phyloP scores from a whole-genome alignment of 441 rosid genomes.

The Pelargonium citronellum region DNA sequence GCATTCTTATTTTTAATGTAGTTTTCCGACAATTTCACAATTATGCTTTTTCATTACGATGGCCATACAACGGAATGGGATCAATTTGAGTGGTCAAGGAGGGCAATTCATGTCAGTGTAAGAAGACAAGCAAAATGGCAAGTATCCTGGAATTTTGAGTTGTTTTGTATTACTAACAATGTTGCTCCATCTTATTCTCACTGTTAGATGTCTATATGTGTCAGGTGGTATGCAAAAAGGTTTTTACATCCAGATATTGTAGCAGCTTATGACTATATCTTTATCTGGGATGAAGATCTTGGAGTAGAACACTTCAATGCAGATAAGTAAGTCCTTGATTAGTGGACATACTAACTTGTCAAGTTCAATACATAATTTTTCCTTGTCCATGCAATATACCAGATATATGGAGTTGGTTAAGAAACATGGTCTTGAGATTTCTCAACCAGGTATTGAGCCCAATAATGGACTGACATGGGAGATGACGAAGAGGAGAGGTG shows the following conservation, averaged over 20 bases:
- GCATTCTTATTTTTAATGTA: conserved; percentile 27
- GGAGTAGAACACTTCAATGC: conserved; percentile 62
- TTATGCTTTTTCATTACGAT: conserved; percentile 68
- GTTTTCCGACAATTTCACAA: conserved; percentile 63
- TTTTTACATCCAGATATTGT: conserved; percentile 73
- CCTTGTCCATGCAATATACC: conserved; percentile 14
- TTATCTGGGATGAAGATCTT: conserved; percentile 29
- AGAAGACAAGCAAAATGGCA: conserved; percentile 70
- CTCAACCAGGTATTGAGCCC: conserved; percentile 93
- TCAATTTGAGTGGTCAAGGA: conserved; percentile 63
- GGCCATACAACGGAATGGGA: conserved; percentile 68
- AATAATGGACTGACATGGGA: conserved; percentile 81
- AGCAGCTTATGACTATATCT: conserved; percentile 59
- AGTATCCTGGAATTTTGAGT: conserved; percentile 19
- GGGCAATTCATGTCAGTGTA: conserved; percentile 56
- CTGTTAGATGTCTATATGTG: conserved; percentile 14
- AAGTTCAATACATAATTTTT: background rate
- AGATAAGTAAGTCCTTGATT: conserved; percentile 39
- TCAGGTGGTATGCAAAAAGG: conserved; percentile 75
- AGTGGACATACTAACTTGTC: conserved; percentile 11
- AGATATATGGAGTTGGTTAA: conserved; percentile 70
- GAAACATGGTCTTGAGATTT: conserved; percentile 86
- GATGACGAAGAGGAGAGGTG: conserved; percentile 82
- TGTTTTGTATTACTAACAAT: background rate
- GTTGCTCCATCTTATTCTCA: conserved; percentile 2